Evolutionary conservation across 2,329 filamentous ascomycete species (phyloP).

Genomic region (Meredithiella fracta): DNA sequence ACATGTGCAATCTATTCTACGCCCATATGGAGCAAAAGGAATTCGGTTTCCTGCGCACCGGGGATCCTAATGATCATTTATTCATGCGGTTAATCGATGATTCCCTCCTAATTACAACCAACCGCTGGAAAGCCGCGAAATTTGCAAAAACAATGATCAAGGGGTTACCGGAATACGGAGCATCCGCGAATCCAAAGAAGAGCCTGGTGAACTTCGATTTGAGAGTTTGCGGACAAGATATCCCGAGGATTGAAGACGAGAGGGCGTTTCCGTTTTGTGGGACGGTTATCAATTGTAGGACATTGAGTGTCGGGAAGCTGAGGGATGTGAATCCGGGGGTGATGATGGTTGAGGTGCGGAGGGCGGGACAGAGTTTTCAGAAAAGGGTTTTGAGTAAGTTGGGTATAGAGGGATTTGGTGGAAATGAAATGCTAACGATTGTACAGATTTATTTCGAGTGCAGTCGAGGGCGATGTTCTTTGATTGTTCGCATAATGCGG

Average conservation of each 20-base stretch:
- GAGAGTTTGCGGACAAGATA: conserved; percentile 32
- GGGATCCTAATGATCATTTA: background rate
- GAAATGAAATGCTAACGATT: no score
- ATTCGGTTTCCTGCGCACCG: conserved; percentile 43
- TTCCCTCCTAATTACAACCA: conserved; percentile 71
- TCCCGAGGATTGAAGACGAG: conserved; percentile 27
- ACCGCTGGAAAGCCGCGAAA: conserved; percentile 44
- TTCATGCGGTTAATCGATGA: conserved; percentile 41
- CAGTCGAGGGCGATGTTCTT: conserved; percentile 74
- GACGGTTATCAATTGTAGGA: conserved; percentile 54
- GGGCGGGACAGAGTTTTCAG: conserved; percentile 62
- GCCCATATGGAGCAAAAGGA: conserved; percentile 61
- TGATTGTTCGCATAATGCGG: conserved; percentile 62
- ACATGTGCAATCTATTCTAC: conserved; percentile 93
- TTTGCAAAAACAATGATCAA: conserved; percentile 71
- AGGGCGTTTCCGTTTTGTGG: conserved; percentile 78
- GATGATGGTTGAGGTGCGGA: conserved; percentile 61
- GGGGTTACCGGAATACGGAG: conserved; percentile 65
- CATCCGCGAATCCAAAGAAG: conserved; percentile 60
- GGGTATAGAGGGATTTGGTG: no score
- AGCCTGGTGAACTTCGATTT: conserved; percentile 72
- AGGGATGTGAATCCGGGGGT: conserved; percentile 32
- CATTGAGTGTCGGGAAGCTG: conserved; percentile 50
- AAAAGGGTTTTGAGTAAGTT: conserved; percentile 57
- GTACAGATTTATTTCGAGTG: conserved; percentile 53